Base-by-base conservation (phyloP, 1,284 basidiomycete species). In the Calocybe gambosa region DNA sequence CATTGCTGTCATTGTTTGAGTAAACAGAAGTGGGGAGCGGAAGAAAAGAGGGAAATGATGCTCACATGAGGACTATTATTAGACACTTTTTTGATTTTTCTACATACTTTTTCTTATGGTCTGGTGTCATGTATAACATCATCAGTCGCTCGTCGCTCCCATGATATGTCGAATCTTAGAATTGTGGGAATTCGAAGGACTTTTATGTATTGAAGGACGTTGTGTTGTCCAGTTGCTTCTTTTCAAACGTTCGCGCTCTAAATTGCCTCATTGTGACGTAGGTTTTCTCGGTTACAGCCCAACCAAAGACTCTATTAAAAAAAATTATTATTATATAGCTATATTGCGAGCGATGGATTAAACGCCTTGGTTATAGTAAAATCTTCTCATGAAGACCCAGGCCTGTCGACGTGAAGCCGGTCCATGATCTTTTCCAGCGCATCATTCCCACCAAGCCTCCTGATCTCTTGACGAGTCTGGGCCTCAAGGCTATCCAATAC, bases 401-500 rank as follows among this genome's bases (percentile, higher is more conserved):
- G 21, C 10, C 43, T 8, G 21, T 50, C 40, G 15, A 56, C 47
- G 36, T 54, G 49, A n/a, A 55, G 36, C 18, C 41, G 16, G 34
- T 52, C 48, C 49, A 54, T 39, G 10, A 54, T 52, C 29, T 23
- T 45, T 35, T 67, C 65, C 35, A 72, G 49, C 16, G 59, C 61
- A 7, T 48, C 49, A 43, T 86, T 87, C 1, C 82, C 82, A 1
- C 84, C 82, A 12, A 86, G 60, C 40, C 77, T 60, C 29, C 57
- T 54, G 18, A 87, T 77, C 58, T 85, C 82, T 0, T 59, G 65
- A 10, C 69, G 56, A 0, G 78, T 77, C 58, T 84, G 79, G 5
- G 45, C 53, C 51, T 84, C 79, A 2, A 91, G 65, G 0, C 65
- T 70, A 5, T 60, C 55, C 39, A 91, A 64, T 0, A 91, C 86